Evolutionary conservation across 257 asterid species (phyloP), one percentile per base, ranked within the genome.

Genomic region (Henckelia pumila): DNA sequence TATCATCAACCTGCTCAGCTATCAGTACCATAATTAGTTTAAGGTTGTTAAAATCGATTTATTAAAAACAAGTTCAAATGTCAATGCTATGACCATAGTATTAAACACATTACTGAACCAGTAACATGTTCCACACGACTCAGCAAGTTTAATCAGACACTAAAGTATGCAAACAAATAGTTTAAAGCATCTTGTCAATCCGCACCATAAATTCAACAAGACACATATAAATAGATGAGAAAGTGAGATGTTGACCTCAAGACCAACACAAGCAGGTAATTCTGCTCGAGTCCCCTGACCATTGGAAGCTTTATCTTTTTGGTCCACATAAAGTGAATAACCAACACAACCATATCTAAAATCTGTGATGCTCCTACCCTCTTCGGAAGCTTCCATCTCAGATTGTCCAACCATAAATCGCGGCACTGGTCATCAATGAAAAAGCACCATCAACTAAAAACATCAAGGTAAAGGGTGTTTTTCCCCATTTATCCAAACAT

Each of bases 291-390:
- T 32, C 76, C 81, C 77, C 68, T 77, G 82, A 33, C 61, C 86
- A 49, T 76, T 70, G 50, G 78, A 50, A 60, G 85, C 62, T 61
- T 68, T 76, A 44, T 63, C 78, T 76, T 90, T 84, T 55, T 56
- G 73, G 77, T 85, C 95, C 2, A 77, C 22, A 76, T 89, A 90
- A 65, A 83, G 79, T 14, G 99, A 88, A 79, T 93, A 93, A 71
- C 99, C 99, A 49, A 88, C 66, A 53, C 99, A 93, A 57, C 87
- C 85, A 75, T 90, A 93, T 73, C 76, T 88, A 80, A 93, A 93
- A 76, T 90, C 96, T 16, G 70, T 63, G 62, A 88, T 86, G 70
- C 70, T 80, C 77, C 89, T 88, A 64, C 95, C 96, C 74, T 84
- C 93, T 78, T 86, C 76, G 53, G 92, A 73, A 50, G 88, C 91